phyloP scores from a whole-genome alignment of 495 filamentous ascomycete genomes.

The Cryomyces antarcticus region DNA sequence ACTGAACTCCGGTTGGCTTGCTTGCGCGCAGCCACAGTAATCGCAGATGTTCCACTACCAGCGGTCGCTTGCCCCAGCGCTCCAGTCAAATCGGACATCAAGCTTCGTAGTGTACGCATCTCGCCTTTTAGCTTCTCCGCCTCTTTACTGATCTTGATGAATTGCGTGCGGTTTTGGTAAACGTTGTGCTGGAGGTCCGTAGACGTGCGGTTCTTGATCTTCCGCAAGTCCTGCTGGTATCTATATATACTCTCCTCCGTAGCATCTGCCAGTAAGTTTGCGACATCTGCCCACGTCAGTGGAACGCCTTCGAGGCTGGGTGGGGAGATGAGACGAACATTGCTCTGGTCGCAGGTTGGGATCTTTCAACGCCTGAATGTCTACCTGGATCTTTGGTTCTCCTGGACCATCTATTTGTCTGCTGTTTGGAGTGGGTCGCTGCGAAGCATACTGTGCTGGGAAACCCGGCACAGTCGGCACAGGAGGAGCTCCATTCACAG shows the following conservation, averaged over 20 bases:
- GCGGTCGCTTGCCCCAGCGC: constrained; percentile 51
- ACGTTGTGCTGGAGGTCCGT: constrained; percentile 89
- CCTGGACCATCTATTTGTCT: constrained; percentile 2
- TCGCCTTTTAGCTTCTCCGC: constrained; percentile 93
- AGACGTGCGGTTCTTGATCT: constrained; percentile 64
- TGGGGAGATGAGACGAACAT: constrained; percentile 10
- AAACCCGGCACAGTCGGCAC: constrained; percentile 41
- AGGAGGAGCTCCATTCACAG: constrained; percentile 40
- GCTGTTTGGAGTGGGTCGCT: background rate
- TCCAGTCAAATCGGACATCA: constrained; percentile 71
- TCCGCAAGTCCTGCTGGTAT: constrained; percentile 55
- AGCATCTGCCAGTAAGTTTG: constrained; percentile 64
- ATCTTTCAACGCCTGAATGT: constrained; percentile 57
- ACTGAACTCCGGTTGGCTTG: constrained; percentile 60
- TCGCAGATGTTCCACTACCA: constrained; percentile 5
- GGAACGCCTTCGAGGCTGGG: too few species aligned
- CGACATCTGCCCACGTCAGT: constrained; percentile 34
- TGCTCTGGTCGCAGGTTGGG: constrained; percentile 51
- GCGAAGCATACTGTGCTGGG: constrained; percentile 25
- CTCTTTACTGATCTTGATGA: constrained; percentile 98
- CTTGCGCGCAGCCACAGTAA: constrained; percentile 36
- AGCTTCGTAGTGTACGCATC: constrained; percentile 70
- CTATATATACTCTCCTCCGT: constrained; percentile 84
- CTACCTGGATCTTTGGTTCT: constrained; percentile 30
- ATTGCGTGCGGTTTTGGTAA: constrained; percentile 93